Base-by-base conservation (phyloP, 192 early-diverging fungal genomes). In the Fimicolochytrium jonesii region DNA sequence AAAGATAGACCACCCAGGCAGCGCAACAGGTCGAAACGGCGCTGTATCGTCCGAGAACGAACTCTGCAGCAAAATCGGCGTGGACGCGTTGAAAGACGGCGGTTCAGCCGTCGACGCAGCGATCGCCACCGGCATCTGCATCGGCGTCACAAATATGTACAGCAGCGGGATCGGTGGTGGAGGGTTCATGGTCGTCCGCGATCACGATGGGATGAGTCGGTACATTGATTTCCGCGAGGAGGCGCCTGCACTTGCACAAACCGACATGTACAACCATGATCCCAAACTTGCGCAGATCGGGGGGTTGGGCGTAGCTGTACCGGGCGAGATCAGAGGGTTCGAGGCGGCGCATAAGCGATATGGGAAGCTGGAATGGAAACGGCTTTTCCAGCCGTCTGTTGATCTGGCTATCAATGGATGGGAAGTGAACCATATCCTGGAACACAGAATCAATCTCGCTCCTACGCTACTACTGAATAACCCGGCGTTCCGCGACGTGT, bases 81-180 rank as follows among this genome's bases (percentile, higher is more conserved):
- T 73, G 0, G 56, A 70, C 31, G 81, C 89, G 4, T 72, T 98
- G 36, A 87, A 86, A 65, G 80, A 88, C 15, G 91, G 91, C 54
- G 95, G 95, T 35, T 90, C 85, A 34, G 92, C 95, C 2, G 85
- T 93, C 0, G 95, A 98, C 71, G 86, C 91, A 0, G 86, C 90
- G 11, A 84, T 98, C 36, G 92, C 92, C 2, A 80, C 92, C 34
- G 78, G 88, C 7, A 17, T 69, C 7, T 66, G 64, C 51, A 55
- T 55, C 2, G 95, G 92, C 42, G 82, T 88, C n/a, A 85, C 94
- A 23, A 89, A 95, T 65, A 86, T 79, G 41, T 93, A 92, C 73
- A 87, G 89, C 15, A 85, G 86, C 18, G 95, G 95, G 30, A 91
- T 98, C 49, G 93, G 95, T 36, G 93, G 95, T 9, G 95, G 95